A percentile compares a stretch with the other conserved stretches of the same genome.
Evolutionary conservation across 371 early-diverging fungal genomes (phyloP).

Genomic region (Mucor plumbeus): DNA sequence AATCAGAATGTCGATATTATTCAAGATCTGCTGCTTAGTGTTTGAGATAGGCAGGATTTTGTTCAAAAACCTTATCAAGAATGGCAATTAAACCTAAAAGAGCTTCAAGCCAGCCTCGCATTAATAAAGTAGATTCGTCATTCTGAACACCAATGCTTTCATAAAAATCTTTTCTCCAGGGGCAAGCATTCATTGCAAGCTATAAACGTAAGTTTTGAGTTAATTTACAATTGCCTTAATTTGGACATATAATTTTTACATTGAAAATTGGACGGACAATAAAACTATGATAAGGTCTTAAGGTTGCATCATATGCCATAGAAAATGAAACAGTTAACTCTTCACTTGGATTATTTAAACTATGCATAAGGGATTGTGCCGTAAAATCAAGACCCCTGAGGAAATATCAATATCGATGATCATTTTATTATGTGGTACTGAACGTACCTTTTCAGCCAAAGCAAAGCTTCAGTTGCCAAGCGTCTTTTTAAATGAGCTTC

Average conservation of each 20-base stretch:
- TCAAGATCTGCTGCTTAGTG: constrained; percentile 6
- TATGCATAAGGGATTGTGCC: constrained; percentile 76
- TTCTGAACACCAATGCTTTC: constrained; percentile 75
- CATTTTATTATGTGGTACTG: background rate
- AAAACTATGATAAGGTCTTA: constrained; percentile 82
- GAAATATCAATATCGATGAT: background rate
- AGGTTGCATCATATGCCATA: constrained; percentile 81
- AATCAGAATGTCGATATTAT: background rate
- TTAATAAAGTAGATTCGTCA: constrained; percentile 54
- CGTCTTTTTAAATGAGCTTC: constrained; percentile 81
- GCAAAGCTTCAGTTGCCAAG: constrained; percentile 86
- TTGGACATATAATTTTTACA: constrained; percentile 41
- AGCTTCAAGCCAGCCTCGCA: constrained; percentile 75
- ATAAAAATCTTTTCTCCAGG: constrained; percentile 89
- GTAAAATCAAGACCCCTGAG: constrained; percentile 88
- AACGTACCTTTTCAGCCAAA: constrained; percentile 88
- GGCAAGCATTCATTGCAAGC: constrained; percentile 95
- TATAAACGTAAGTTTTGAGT: constrained; percentile 23
- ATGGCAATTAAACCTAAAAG: constrained; percentile 66
- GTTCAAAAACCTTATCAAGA: constrained; percentile 33
- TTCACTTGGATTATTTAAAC: constrained; percentile 68
- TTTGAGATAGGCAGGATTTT: constrained; percentile 43
- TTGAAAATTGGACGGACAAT: constrained; percentile 83
- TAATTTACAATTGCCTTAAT: background rate
- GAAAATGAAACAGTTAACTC: constrained; percentile 86